Base-by-base conservation (phyloP, 768 basidiomycete species). In the Mycena leptocephala region DNA sequence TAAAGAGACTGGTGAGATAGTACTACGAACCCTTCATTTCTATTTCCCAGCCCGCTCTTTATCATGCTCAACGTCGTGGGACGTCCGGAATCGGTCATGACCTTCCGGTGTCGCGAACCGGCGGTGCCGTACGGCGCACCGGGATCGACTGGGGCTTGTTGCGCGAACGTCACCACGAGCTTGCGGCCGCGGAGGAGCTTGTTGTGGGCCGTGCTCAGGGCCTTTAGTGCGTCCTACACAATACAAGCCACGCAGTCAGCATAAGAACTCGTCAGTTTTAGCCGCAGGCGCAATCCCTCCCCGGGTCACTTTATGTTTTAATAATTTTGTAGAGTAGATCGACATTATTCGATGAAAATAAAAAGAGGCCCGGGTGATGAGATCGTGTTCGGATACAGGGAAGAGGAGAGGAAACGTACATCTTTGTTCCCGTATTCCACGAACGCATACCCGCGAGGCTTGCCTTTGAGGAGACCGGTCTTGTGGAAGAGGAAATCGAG, bases 401-500 rank as follows among this genome's bases (percentile, higher is more conserved):
- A 79, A 59, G 43, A 62, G 11, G 37, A 76, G 30, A 58, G 30
- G 26, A 65, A 18, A 93, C 95, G 88, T 86, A 99, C 98, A 86
- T 93, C 92, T 86, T 93, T 89, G 55, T 90, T 90, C 35, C 89
- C 89, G 80, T 93, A 99, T 86, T 99, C 96, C 39, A 99, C 86
- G 79, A 99, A 99, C 0, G 97, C 97, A 84, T 98, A 99, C 7
- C 98, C 98, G 16, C 97, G 89, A 0, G 98, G 97, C 83, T 96
- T 98, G 22, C 98, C 98, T 82, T 94, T 97, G 81, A 93, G 85
- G 16, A 93, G 89, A 0, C 98, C 98, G 0, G 94, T 88, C 85
- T 98, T 99, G 89, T 99, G 97, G 82, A 99, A 99, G 76, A 99
- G 89, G 84, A 93, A 99, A 84, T 99, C 98, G 65, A 99, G 90